Evolutionary conservation across 768 basidiomycete species (phyloP).

Genomic region (Saitozyma podzolica): DNA sequence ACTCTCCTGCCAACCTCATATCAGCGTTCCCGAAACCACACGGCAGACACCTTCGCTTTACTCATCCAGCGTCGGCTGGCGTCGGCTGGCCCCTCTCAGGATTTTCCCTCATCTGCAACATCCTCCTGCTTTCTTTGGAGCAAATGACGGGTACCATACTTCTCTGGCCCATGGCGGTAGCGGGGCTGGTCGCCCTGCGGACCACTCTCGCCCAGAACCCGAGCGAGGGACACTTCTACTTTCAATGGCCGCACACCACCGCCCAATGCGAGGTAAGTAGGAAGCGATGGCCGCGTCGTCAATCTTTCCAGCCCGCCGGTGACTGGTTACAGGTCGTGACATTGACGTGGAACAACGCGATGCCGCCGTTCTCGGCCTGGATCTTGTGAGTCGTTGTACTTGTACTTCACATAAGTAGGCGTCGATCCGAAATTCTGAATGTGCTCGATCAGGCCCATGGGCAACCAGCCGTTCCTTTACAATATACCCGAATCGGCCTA

Average conservation of each 20-base stretch:
- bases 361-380: constrained; percentile 32
- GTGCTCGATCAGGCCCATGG: constrained; percentile 20
- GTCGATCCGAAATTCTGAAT: neutral
- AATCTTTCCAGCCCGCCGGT: neutral
- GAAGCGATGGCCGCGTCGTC: neutral
- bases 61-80: too few species aligned
- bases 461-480: constrained; percentile 32
- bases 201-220: too few species aligned
- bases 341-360: constrained; percentile 29
- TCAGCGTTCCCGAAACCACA: too few species aligned
- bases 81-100: too few species aligned
- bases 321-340: constrained; percentile 21
- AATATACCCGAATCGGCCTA: constrained; percentile 21
- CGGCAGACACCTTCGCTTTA: too few species aligned
- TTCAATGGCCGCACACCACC: constrained; percentile 37
- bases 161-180: too few species aligned
- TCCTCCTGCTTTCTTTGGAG: too few species aligned
- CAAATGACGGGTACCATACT: too few species aligned
- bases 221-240: constrained; percentile 22
- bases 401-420: too few species aligned
- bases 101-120: too few species aligned
- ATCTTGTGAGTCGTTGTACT: constrained; percentile 29
- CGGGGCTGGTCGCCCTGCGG: too few species aligned
- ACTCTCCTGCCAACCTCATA: too few species aligned
- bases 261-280: constrained; percentile 31